phyloP scores from a whole-genome alignment of 2,329 filamentous ascomycete genomes.

The Byssothecium circinans region DNA sequence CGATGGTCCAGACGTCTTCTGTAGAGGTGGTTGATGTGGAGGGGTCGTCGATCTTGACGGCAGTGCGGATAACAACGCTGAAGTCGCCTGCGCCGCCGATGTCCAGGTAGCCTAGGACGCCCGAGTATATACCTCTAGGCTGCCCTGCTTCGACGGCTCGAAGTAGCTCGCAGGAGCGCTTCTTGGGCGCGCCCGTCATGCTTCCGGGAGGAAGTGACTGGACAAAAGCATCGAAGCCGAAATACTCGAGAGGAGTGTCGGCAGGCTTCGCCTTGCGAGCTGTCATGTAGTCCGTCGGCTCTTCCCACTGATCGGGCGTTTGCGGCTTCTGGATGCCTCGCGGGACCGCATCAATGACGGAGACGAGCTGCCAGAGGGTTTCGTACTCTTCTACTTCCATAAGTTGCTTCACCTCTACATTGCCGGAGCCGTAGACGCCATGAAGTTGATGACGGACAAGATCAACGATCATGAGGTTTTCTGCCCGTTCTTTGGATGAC shows the following conservation, averaged over 20 bases:
- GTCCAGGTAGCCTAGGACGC: slow-evolving; percentile 88
- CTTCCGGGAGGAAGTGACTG: slow-evolving; percentile 82
- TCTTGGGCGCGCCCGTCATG: slow-evolving; percentile 97
- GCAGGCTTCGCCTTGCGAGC: slow-evolving; percentile 5
- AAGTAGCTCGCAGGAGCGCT: slow-evolving; percentile 84
- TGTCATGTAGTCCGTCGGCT: slow-evolving; percentile 26
- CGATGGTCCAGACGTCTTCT: slow-evolving; percentile 74
- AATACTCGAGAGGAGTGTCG: slow-evolving; percentile 29
- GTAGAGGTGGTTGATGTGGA: slow-evolving; percentile 1
- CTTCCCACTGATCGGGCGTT: slow-evolving; percentile 37
- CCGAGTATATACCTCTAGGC: slow-evolving; percentile 78
- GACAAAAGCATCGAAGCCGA: slow-evolving; percentile 75
- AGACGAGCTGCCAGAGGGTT: slow-evolving; percentile 89
- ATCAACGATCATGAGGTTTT: slow-evolving; percentile 98
- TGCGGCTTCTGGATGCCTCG: slow-evolving; percentile 21
- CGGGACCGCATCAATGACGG: slow-evolving; percentile 71
- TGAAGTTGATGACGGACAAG: slow-evolving; percentile 92
- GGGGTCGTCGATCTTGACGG: slow-evolving; percentile 56
- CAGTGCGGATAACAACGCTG: slow-evolving; percentile 84
- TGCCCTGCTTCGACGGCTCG: slow-evolving; percentile 64
- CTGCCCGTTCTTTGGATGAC: slow-evolving; percentile 85
- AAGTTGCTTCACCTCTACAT: slow-evolving; percentile 73
- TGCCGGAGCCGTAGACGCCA: slow-evolving; percentile 74
- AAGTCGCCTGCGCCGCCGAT: slow-evolving; percentile 84
- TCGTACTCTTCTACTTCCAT: slow-evolving; percentile 90